phyloP scores from a whole-genome alignment of 805 yeast genomes.

The Metschnikowia koreensis region DNA sequence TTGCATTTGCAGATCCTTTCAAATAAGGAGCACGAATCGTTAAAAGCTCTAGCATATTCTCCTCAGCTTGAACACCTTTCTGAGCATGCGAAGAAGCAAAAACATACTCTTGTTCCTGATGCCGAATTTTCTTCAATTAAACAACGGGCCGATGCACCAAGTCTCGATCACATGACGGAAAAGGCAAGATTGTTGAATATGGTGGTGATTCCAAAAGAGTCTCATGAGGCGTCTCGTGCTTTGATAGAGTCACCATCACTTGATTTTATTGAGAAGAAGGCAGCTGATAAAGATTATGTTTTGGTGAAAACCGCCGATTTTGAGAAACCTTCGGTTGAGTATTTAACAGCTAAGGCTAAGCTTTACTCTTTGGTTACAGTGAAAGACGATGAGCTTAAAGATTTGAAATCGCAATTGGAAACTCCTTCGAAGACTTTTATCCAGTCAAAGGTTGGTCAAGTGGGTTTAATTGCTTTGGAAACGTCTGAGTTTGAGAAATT shows the following conservation, averaged over 20 bases:
- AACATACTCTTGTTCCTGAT: background rate
- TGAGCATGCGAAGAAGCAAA: constrained; percentile 11
- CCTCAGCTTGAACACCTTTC: constrained; percentile 19
- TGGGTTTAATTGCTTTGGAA: constrained; percentile 16
- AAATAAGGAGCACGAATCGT: constrained; percentile 1
- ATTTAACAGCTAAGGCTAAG: constrained; percentile 6
- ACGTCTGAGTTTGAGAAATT: constrained; percentile 11
- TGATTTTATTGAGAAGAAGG: constrained; percentile 4
- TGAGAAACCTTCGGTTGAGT: constrained; percentile 9
- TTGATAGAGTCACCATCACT: constrained; percentile 1
- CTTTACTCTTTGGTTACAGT: constrained; percentile 5
- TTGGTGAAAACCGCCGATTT: constrained; percentile 1
- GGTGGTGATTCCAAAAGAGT: constrained; percentile 5
- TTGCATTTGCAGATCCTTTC: constrained; percentile 5
- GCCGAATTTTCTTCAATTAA: background rate
- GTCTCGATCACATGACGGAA: constrained; percentile 3
- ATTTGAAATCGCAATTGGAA: background rate
- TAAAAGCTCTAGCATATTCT: constrained; percentile 15
- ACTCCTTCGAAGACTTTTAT: constrained; percentile 6
- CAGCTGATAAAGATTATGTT: constrained; percentile 1
- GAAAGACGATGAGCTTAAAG: background rate
- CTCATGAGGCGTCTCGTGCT: background rate
- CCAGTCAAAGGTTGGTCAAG: constrained; percentile 10
- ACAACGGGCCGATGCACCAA: constrained; percentile 7
- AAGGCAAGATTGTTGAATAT: constrained; percentile 4